Conservation (phyloP, 2,329 filamentous ascomycete genomes). For the Cladobotryum protrusum region DNA sequence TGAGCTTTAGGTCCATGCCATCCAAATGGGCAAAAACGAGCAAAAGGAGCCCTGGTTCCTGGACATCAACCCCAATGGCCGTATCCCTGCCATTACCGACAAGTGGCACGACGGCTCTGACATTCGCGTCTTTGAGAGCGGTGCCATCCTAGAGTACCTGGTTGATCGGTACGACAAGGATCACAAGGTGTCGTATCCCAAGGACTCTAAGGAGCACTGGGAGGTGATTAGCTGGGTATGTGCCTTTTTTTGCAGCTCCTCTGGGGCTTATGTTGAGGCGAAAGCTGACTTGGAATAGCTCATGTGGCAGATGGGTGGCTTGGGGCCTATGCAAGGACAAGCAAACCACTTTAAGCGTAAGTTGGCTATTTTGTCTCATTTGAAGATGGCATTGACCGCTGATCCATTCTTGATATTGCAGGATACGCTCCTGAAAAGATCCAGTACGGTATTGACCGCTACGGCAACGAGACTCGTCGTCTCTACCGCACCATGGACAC, state of each 20-base stretch:
- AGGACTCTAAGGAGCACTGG: conserved; percentile 66
- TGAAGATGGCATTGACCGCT: background rate
- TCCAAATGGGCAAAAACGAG: conserved; percentile 67
- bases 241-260: background rate
- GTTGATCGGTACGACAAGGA: conserved; percentile 75
- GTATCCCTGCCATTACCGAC: conserved; percentile 83
- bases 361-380: conserved; percentile 17
- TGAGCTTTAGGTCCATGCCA: conserved; percentile 42
- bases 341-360: conserved; percentile 72
- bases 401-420: conserved; percentile 17
- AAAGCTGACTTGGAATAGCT: conserved; percentile 30
- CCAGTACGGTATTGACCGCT: conserved; percentile 74
- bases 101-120: conserved; percentile 64
- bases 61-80: conserved; percentile 86
- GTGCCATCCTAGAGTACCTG: conserved; percentile 78
- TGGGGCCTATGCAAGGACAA: conserved; percentile 77
- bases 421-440: conserved; percentile 77
- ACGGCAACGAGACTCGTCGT: conserved; percentile 76
- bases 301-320: conserved; percentile 71
- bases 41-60: conserved; percentile 86
- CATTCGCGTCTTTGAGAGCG: conserved; percentile 77
- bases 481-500: conserved; percentile 73
- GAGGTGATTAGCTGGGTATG: conserved; percentile 72
- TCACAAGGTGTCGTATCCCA: conserved; percentile 75
- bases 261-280: background rate